These are phyloP conservation scores for Calamus simplicifolius DNA, from an alignment of 176 grass and related monocot species.

Conservation along the genomic window DNA sequence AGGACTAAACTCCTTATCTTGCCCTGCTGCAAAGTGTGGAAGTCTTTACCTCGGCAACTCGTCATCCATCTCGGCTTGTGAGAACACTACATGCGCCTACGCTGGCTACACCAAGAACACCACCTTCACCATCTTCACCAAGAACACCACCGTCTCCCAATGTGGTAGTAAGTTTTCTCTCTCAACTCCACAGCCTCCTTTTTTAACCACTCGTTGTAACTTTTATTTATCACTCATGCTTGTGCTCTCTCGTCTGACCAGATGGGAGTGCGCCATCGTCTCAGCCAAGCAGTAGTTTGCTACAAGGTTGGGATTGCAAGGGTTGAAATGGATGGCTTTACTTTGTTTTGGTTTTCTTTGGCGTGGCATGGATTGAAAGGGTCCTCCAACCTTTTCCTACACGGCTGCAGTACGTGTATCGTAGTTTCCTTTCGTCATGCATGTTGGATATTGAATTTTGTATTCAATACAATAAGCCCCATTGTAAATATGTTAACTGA, in stretches of 20 bases:
- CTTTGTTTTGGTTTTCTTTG: slow-evolving; percentile 25
- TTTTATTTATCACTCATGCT: neutral
- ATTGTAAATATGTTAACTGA: too few species aligned
- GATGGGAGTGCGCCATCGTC: slow-evolving; percentile 40
- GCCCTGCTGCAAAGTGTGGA: slow-evolving; percentile 52
- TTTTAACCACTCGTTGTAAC: neutral
- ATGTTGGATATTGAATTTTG: too few species aligned
- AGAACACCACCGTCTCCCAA: slow-evolving; percentile 40
- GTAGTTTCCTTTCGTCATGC: too few species aligned
- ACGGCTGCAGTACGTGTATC: too few species aligned
- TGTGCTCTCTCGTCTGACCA: slow-evolving; percentile 3
- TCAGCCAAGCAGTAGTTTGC: slow-evolving; percentile 32
- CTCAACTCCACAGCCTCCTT: neutral
- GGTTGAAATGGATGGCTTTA: slow-evolving; percentile 33
- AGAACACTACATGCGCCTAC: slow-evolving; percentile 50
- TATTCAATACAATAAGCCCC: too few species aligned
- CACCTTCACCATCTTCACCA: slow-evolving; percentile 57
- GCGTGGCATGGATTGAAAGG: neutral
- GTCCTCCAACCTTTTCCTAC: too few species aligned
- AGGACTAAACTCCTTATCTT: slow-evolving; percentile 42
- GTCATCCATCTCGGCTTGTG: slow-evolving; percentile 42
- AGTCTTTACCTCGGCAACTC: slow-evolving; percentile 58
- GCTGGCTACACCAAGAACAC: slow-evolving; percentile 58
- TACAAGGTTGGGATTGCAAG: slow-evolving; percentile 11
- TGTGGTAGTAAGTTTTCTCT: slow-evolving; percentile 48